phyloP scores from a whole-genome alignment of 1,139 yeast genomes.

The Kluyveromyces sp. region DNA sequence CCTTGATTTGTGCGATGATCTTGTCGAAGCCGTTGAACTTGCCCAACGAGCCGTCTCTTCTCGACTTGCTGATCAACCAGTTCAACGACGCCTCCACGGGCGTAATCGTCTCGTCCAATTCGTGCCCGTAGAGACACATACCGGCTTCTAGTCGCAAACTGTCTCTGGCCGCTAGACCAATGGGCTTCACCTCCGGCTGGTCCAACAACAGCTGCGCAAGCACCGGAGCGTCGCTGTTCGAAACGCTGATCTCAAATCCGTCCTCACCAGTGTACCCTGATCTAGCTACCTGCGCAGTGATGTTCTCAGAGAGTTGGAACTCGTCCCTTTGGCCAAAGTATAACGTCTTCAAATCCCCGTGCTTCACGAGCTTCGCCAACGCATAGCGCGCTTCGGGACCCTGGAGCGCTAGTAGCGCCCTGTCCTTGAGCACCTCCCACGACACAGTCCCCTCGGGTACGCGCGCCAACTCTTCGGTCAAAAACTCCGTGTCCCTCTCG shows the following conservation, averaged over 20 bases:
- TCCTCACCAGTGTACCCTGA: slow-evolving; percentile 98
- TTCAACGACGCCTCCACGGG: slow-evolving; percentile 85
- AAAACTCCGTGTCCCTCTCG: slow-evolving; percentile 64
- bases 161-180: slow-evolving; percentile 96
- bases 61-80: slow-evolving; percentile 81
- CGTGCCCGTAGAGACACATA: slow-evolving; percentile 95
- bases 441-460: slow-evolving; percentile 21
- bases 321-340: slow-evolving; percentile 69
- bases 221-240: slow-evolving; percentile 50
- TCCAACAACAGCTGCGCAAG: slow-evolving; percentile 59
- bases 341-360: slow-evolving; percentile 41
- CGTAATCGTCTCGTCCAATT: slow-evolving; percentile 68
- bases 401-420: slow-evolving; percentile 80
- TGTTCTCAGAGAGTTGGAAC: slow-evolving; percentile 40
- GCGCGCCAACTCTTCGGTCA: slow-evolving; percentile 38
- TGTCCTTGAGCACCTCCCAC: slow-evolving; percentile 56
- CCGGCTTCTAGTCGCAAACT: slow-evolving; percentile 95
- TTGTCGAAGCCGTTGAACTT: slow-evolving; percentile 72
- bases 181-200: slow-evolving; percentile 58
- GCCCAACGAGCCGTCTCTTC: slow-evolving; percentile 45
- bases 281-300: slow-evolving; percentile 63
- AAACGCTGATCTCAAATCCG: slow-evolving; percentile 88
- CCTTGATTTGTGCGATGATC: slow-evolving; percentile 62
- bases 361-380: slow-evolving; percentile 56
- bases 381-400: slow-evolving; percentile 75